Evolutionary conservation across 345 rosid genomes (phyloP).

Genomic region (Eutrema japonicum): DNA sequence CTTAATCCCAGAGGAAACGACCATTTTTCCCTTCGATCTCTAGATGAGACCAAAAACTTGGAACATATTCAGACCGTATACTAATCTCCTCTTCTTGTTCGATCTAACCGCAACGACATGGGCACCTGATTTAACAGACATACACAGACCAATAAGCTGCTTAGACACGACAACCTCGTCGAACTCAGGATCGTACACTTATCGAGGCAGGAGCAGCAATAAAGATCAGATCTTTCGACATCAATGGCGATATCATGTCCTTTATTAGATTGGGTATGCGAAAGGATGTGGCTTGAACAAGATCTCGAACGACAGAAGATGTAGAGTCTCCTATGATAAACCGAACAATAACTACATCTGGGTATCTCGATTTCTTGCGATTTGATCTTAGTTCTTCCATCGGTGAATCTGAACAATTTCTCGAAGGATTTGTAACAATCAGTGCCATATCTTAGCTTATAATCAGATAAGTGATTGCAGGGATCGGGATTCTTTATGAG

Average conservation of each 20-base stretch:
- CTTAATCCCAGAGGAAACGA: conserved; percentile 78
- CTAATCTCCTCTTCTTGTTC: conserved; percentile 64
- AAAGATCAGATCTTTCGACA: conserved; percentile 86
- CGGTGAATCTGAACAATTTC: conserved; percentile 50
- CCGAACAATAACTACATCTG: conserved; percentile 68
- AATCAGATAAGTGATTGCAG: conserved; percentile 77
- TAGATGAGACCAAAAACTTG: conserved; percentile 49
- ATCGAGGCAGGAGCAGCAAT: conserved; percentile 75
- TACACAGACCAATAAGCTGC: conserved; percentile 49
- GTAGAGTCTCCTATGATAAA: conserved; percentile 55
- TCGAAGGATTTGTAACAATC: conserved; percentile 60
- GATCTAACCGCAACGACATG: conserved; percentile 54
- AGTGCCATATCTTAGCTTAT: conserved; percentile 68
- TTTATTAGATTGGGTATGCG: conserved; percentile 57
- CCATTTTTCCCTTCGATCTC: conserved; percentile 68
- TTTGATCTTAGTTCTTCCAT: conserved; percentile 56
- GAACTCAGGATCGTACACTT: conserved; percentile 85
- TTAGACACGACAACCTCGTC: conserved; percentile 65
- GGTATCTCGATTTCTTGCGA: conserved; percentile 47
- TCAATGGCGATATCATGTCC: conserved; percentile 80
- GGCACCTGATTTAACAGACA: conserved; percentile 44
- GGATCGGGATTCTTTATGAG: conserved; percentile 53
- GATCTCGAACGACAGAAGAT: conserved; percentile 71
- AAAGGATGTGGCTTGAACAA: conserved; percentile 69
- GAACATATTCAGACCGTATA: conserved; percentile 46